Evolutionary conservation across 495 filamentous ascomycete genomes (phyloP), one percentile per base, ranked within the genome.

Genomic region (Annulohypoxylon maeteangense): DNA sequence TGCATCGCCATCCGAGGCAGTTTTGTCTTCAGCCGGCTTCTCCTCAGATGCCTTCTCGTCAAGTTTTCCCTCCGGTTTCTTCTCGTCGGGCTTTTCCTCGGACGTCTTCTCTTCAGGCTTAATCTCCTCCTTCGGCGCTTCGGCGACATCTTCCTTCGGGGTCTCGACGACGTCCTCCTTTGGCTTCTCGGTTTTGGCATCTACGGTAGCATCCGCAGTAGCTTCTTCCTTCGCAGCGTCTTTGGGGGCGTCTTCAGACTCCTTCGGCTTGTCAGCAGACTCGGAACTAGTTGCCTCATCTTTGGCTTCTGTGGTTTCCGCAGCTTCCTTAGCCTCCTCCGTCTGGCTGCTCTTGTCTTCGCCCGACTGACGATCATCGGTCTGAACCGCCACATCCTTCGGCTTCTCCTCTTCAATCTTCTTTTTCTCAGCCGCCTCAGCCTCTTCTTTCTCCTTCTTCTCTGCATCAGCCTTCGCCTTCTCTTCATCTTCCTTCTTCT

Each of bases 301-400:
- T 18, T 65, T 67, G 45, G 67, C 22, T 60, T 76, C 25, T 18
- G 67, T 31, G 11, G 65, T 5, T 16, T 44, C 7, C 56, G 44
- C 44, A 11, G 65, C 2, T 4, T 44, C 7, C 38, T 59, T 55
- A 16, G 59, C 56, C 14, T 71, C 72, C n/a, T 78, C 74, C 4
- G 71, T 72, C 42, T 74, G 71, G 56, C 72, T 75, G 50, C 66
- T 74, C 57, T 80, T 80, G 7, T 76, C 74, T 38, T 72, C 71
- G 36, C 68, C 56, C 22, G 34, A 12, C 31, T 62, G 42, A 2
- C 27, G 63, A 23, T 65, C 68, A 23, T 77, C 74, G 3, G 76
- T 81, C 76, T 83, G 79, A n/a, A 81, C 79, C 11, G 73, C 78
- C 34, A 55, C 74, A 38, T 83, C 79, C 59, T 83, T 79, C 2